phyloP scores from a whole-genome alignment of 176 grass and related monocot genomes.

The Oryza brachyantha region DNA sequence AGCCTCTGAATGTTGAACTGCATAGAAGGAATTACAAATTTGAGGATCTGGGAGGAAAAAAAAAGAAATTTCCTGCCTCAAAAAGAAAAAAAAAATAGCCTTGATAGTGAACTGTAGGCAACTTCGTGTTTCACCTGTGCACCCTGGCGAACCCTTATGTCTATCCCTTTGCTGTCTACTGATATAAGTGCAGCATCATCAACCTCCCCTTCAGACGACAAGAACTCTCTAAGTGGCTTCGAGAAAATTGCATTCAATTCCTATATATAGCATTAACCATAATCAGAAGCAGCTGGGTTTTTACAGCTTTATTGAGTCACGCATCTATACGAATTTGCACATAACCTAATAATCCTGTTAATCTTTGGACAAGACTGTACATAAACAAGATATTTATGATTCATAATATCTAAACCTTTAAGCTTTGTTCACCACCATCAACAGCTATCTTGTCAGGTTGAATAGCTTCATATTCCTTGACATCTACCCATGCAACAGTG shows the following conservation, averaged over 20 bases:
- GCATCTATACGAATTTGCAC: background rate
- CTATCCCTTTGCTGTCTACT: slow-evolving; percentile 96
- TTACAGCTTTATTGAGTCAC: background rate
- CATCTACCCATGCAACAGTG: slow-evolving; percentile 96
- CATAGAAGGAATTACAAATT: slow-evolving; percentile 4
- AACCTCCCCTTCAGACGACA: slow-evolving; percentile 78
- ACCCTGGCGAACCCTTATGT: slow-evolving; percentile 94
- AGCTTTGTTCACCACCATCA: slow-evolving; percentile 78
- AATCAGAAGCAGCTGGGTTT: background rate
- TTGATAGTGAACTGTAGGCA: background rate
- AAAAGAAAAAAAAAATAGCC: background rate
- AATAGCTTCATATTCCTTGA: slow-evolving; percentile 81
- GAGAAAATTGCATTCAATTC: slow-evolving; percentile 94
- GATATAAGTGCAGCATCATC: slow-evolving; percentile 99
- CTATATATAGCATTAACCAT: slow-evolving; percentile 36
- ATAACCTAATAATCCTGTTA: background rate
- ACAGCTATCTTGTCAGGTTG: slow-evolving; percentile 94
- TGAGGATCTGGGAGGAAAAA: background rate
- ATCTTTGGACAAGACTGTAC: background rate
- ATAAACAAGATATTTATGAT: slow-evolving; percentile 5
- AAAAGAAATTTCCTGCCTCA: background rate
- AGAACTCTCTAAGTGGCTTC: slow-evolving; percentile 79
- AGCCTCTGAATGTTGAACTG: slow-evolving; percentile 84
- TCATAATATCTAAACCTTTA: slow-evolving; percentile 52
- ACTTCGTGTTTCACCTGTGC: slow-evolving; percentile 64